phyloP scores from a whole-genome alignment of 352 stramenopile genomes.

The Phytophthora pseudosyringae region DNA sequence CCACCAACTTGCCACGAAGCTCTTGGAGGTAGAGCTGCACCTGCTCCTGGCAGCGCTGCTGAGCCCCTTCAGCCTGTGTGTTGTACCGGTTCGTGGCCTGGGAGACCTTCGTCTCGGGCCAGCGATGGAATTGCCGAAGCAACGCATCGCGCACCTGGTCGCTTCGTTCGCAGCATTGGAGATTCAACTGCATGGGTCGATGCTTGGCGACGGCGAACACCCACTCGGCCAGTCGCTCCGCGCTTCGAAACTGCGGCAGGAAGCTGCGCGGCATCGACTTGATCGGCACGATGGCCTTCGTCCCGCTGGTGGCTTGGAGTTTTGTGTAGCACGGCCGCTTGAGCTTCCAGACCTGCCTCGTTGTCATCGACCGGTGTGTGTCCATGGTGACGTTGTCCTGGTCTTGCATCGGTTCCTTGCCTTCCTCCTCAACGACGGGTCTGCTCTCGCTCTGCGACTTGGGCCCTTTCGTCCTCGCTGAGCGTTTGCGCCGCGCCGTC shows the following conservation, averaged over 20 bases:
- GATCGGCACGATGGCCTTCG: not conserved
- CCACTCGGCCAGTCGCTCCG: constrained; percentile 25
- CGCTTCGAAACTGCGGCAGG: constrained; percentile 8
- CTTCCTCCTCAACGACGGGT: not conserved
- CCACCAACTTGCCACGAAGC: constrained; percentile 23
- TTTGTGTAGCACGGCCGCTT: not conserved
- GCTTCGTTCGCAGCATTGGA: constrained; percentile 15
- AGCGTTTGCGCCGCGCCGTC: constrained; percentile 22
- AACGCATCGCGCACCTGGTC: constrained; percentile 33
- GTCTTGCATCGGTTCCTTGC: not conserved
- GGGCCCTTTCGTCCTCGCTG: constrained; percentile 3
- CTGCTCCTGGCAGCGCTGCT: constrained; percentile 30
- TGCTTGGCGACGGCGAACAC: constrained; percentile 28
- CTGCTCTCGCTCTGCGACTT: constrained; percentile 5
- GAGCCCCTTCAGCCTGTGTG: constrained; percentile 1
- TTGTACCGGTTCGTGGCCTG: constrained; percentile 10
- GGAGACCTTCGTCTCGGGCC: constrained; percentile 29
- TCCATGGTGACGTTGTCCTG: constrained; percentile 9
- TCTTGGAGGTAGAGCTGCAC: constrained; percentile 35
- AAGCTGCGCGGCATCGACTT: not conserved
- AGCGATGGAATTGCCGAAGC: constrained; percentile 38
- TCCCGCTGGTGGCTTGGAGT: not conserved
- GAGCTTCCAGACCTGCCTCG: constrained; percentile 12
- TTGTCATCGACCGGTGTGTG: not conserved
- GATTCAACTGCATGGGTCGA: constrained; percentile 27